A percentile compares a stretch with the other conserved stretches of the same genome.
Evolutionary conservation across 1,139 yeast genomes (phyloP).

Genomic region (Insectozyma bohioensis): DNA sequence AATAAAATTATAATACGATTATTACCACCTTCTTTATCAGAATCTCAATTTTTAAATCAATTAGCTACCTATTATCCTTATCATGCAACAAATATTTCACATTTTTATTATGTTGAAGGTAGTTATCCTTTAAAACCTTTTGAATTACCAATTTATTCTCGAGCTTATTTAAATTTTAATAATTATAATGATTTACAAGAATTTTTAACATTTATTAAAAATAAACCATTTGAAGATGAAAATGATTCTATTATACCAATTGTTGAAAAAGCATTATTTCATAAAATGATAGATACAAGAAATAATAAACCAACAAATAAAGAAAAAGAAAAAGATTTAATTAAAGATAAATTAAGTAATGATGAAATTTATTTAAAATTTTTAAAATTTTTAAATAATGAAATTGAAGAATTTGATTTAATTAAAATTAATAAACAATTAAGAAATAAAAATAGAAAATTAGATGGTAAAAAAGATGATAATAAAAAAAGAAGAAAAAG

Average conservation of each 20-base stretch:
- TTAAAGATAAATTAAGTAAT: constrained; percentile 15
- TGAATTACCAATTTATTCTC: constrained; percentile 27
- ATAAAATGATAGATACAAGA: constrained; percentile 19
- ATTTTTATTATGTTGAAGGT: constrained; percentile 22
- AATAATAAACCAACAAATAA: constrained; percentile 4
- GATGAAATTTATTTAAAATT: constrained; percentile 15
- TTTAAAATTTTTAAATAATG: constrained; percentile 12
- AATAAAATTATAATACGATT: constrained; percentile 18
- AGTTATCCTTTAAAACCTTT: constrained; percentile 20
- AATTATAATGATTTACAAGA: constrained; percentile 14
- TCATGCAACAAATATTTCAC: constrained; percentile 14
- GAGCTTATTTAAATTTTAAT: constrained; percentile 29
- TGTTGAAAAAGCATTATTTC: constrained; percentile 24
- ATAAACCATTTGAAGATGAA: constrained; percentile 24
- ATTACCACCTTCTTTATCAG: constrained; percentile 21
- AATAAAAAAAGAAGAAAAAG: background rate
- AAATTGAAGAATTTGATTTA: constrained; percentile 16
- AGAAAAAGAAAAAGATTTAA: constrained; percentile 12
- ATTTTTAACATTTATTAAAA: constrained; percentile 18
- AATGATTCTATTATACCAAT: constrained; percentile 25
- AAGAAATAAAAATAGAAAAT: constrained; percentile 12
- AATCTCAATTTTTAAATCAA: constrained; percentile 20
- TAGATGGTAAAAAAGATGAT: background rate
- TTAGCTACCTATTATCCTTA: constrained; percentile 16
- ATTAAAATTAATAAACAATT: constrained; percentile 11